Evolutionary conservation across 306 rosid species (phyloP), one percentile per base, ranked within the genome.

Genomic region (Prunus campanulata): DNA sequence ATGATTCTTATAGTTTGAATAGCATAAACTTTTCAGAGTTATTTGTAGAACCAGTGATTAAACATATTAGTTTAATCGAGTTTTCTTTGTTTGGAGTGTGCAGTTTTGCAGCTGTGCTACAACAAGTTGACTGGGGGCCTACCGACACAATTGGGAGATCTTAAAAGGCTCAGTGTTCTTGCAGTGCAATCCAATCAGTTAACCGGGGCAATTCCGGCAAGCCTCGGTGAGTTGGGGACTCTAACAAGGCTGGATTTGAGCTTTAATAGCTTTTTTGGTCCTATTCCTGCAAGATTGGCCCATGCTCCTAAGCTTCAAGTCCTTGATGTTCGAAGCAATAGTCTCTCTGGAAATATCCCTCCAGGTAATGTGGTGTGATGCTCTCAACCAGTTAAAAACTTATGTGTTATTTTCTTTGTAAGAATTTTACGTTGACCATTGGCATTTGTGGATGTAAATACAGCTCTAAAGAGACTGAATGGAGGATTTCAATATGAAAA

Each of bases 71-170:
- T 61, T 15, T 22, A 57, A 59, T 8, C 12, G 44, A 42, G 4
- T 79, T 56, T 61, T 56, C 54, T 52, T 47, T 78, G 29, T 59
- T 57, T 68, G 8, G 59, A 59, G 56, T 74, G 25, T 68, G 76
- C 91, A 93, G 98, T 93, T 87, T 87, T 93, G 91, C 97, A 88
- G 91, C 87, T 93, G 81, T 87, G 96, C 78, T 90, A 90, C 77
- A 93, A 93, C 76, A 85, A 91, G 75, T 79, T 93, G 77, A 79
- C 70, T 25, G 98, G 98, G 54, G 77, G 87, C 60, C 85, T 93
- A 81, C 98, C 98, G 5, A 82, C 81, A 16, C 88, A 90, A 62
- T 77, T 93, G 14, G 92, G 94, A 73, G 77, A 70, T 65, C 50
- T 90, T 80, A 83, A 68, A 77, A 86, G 74, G 77, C 91, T 90